Base-by-base conservation (phyloP, 192 early-diverging fungal genomes). In the Entomortierella lignicola region DNA sequence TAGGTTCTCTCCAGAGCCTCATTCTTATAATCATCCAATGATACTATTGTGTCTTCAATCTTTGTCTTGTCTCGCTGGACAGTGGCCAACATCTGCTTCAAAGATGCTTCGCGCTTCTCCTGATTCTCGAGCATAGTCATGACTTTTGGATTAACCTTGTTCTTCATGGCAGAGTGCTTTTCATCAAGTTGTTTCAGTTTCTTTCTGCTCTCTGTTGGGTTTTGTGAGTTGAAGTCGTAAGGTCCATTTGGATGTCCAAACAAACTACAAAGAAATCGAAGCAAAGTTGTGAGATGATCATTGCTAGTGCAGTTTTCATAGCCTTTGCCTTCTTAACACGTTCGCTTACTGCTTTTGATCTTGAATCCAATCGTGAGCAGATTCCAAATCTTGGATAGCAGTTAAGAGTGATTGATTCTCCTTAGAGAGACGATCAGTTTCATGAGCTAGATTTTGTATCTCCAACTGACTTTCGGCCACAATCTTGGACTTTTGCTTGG, bases 91-190 rank as follows among this genome's bases (percentile, higher is more conserved):
- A 94, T 98, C 63, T 92, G 86, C 39, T 94, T 93, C 25, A 99
- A 68, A 7, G 84, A 72, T 1, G 86, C 77, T 81, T 99, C 96
- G 65, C 93, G 94, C 83, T 98, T 98, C 69, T 98, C 97, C 31
- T 83, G 94, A 87, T 89, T 92, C 63, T 98, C 97, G 71, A 97
- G 94, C 81, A 93, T 96, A 52, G 93, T 93, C 95, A 99, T 94
- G n/a, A 97, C 98, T 26, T 93, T 92, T 10, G 88, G 92, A 67
- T 99, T 97, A 41, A 97, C 91, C 55, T 90, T 94, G 57, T 93
- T 92, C 56, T 91, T 89, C 85, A 98, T 86, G 21, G 83, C 85
- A 8, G 94, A 90, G 81, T 94, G 89, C 65, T 92, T 91, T 37
- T 92, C 89, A 42, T 91, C 87, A 29, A 97, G 74, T 69, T 95